These are phyloP conservation scores for Blastomyces silverae DNA, from an alignment of 2,329 filamentous ascomycete genomes.

Conservation along the genomic window DNA sequence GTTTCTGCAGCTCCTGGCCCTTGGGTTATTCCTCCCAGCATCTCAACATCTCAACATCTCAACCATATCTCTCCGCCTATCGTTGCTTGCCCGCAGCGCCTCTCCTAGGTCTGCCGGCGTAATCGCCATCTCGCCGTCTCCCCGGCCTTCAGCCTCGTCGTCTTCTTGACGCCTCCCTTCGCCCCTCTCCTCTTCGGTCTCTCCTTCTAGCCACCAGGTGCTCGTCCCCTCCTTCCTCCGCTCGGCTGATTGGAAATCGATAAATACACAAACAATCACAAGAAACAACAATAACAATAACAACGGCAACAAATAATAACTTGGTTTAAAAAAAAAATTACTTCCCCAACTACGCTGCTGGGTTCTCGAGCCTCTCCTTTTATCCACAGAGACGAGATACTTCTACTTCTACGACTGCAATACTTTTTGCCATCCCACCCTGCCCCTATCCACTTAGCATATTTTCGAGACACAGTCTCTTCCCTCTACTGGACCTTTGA, in stretches of 20 bases:
- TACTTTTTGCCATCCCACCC: not conserved
- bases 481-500: not conserved
- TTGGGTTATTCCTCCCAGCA: not conserved
- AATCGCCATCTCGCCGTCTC: not conserved
- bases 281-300: constrained; percentile 1
- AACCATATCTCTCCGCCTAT: not conserved
- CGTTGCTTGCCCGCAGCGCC: not conserved
- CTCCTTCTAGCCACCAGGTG: constrained; percentile 6
- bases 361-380: constrained; percentile 14
- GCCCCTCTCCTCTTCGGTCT: constrained; percentile 2
- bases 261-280: constrained; percentile 2
- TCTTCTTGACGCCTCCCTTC: not conserved
- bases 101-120: not conserved
- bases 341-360: constrained; percentile 6
- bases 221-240: constrained; percentile 12
- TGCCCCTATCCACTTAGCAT: not conserved
- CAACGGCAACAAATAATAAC: constrained; percentile 3
- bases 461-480: constrained; percentile 9
- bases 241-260: constrained; percentile 3
- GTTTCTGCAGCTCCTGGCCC: constrained; percentile 6
- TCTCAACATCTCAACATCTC: not conserved
- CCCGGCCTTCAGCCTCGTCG: not conserved
- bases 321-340: not conserved
- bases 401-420: not conserved
- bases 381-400: constrained; percentile 4